These are phyloP conservation scores for Sporodiniella umbellata DNA, from an alignment of 371 early-diverging fungal species.

Conservation along the genomic window DNA sequence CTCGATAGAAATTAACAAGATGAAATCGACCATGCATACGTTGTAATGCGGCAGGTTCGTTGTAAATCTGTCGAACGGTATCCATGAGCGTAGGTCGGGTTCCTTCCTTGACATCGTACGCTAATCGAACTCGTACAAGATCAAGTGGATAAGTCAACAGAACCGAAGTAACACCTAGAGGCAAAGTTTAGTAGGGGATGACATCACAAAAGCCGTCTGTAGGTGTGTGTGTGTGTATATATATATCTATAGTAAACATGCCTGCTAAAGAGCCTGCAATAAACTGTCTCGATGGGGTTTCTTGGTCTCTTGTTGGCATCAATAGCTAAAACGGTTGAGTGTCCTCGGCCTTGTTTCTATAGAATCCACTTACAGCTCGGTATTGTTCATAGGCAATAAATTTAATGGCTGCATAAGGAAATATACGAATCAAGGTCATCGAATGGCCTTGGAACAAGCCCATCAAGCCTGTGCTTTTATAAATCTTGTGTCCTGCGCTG, in stretches of 20 bases:
- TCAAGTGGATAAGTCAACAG: constrained; percentile 93
- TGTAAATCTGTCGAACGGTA: constrained; percentile 48
- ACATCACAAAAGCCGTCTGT: no score
- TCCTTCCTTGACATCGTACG: constrained; percentile 69
- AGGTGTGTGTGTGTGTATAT: no score
- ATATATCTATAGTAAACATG: constrained; percentile 16
- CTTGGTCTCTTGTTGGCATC: constrained; percentile 66
- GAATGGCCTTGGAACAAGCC: constrained; percentile 96
- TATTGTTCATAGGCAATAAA: constrained; percentile 93
- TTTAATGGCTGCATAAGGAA: constrained; percentile 96
- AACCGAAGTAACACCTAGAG: constrained; percentile 83
- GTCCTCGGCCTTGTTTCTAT: background rate
- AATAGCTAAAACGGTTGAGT: constrained; percentile 37
- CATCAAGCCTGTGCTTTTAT: constrained; percentile 61
- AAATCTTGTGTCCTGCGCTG: constrained; percentile 76
- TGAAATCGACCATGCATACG: constrained; percentile 16
- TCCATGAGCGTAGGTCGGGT: constrained; percentile 30
- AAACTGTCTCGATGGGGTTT: constrained; percentile 61
- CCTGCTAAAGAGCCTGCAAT: constrained; percentile 81
- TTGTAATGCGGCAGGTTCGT: constrained; percentile 48
- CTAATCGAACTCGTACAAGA: constrained; percentile 89
- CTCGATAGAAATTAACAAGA: constrained; percentile 86
- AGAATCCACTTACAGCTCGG: constrained; percentile 54
- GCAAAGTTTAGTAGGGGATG: background rate
- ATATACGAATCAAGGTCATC: constrained; percentile 89